A percentile compares a stretch with the other conserved stretches of the same genome.
Evolutionary conservation across 2,329 filamentous ascomycete species (phyloP).

Genomic region (Sphaerulina musiva): DNA sequence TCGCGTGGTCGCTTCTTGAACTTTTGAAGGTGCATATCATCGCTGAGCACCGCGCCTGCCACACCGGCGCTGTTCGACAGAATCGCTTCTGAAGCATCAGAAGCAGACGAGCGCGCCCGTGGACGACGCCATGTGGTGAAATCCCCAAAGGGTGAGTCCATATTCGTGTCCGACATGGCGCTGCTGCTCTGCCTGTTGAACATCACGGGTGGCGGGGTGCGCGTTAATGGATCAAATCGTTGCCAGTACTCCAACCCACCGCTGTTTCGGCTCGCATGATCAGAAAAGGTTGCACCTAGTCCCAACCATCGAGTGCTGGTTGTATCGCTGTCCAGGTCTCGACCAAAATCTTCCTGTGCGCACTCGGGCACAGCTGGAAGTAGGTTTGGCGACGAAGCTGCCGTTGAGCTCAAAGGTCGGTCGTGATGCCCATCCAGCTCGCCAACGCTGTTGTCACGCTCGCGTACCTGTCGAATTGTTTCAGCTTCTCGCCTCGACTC

Average conservation of each 20-base stretch:
- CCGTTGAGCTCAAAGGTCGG: slow-evolving; percentile 47
- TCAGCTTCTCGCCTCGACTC: slow-evolving; percentile 89
- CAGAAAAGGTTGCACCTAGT: slow-evolving; percentile 64
- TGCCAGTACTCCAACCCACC: slow-evolving; percentile 74
- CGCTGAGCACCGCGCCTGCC: slow-evolving; percentile 24
- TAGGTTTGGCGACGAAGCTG: slow-evolving; percentile 63
- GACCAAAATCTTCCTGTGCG: slow-evolving; percentile 60
- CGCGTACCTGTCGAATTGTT: slow-evolving; percentile 88
- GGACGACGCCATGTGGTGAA: slow-evolving; percentile 27
- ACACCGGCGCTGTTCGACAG: slow-evolving; percentile 15
- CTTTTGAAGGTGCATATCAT: slow-evolving; percentile 32
- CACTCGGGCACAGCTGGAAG: slow-evolving; percentile 53
- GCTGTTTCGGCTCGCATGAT: slow-evolving; percentile 64
- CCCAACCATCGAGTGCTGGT: slow-evolving; percentile 31
- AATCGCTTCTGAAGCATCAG: slow-evolving; percentile 29
- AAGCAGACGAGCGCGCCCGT: slow-evolving; percentile 30
- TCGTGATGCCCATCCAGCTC: slow-evolving; percentile 31
- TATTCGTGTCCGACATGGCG: slow-evolving; percentile 57
- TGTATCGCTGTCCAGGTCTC: slow-evolving; percentile 46
- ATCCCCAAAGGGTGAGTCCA: slow-evolving; percentile 56
- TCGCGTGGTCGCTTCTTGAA: slow-evolving; percentile 78
- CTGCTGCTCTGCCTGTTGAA: slow-evolving; percentile 52
- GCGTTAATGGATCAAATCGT: slow-evolving; percentile 61
- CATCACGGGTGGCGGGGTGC: slow-evolving; percentile 56
- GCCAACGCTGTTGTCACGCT: slow-evolving; percentile 59